These are phyloP conservation scores for Gastrolobium bilobum DNA, from an alignment of 306 rosid species.

Conservation along the genomic window DNA sequence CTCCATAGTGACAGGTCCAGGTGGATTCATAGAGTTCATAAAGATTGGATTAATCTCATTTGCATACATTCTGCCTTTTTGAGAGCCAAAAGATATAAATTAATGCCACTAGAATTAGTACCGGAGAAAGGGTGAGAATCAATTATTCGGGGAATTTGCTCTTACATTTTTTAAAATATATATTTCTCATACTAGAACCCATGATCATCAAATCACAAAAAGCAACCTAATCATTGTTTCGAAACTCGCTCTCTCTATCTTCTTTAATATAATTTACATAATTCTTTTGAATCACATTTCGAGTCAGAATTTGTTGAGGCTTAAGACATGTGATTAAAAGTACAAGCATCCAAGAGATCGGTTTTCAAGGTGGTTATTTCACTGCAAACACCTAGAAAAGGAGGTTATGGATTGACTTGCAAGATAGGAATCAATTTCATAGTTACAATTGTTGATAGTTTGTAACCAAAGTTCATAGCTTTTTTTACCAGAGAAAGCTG, in stretches of 20 bases:
- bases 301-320: neutral
- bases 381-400: conserved; percentile 25
- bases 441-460: conserved; percentile 40
- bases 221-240: too few relatives aligned
- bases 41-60: neutral
- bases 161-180: neutral
- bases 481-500: conserved; percentile 42
- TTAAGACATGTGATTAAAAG: neutral
- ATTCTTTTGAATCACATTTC: neutral
- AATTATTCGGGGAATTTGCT: neutral
- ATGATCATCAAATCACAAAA: too few relatives aligned
- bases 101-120: neutral
- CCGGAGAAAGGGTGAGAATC: neutral
- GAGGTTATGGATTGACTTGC: conserved; percentile 22
- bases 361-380: conserved; percentile 36
- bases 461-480: conserved; percentile 41
- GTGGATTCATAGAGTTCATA: neutral
- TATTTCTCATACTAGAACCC: too few relatives aligned
- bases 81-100: neutral
- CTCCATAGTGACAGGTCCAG: neutral
- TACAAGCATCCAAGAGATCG: conserved; percentile 25
- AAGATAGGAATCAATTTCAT: conserved; percentile 42
- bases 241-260: neutral
- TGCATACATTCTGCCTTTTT: neutral
- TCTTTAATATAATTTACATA: neutral